Conservation (phyloP, 257 asterid species). For the Rehmannia glutinosa region DNA sequence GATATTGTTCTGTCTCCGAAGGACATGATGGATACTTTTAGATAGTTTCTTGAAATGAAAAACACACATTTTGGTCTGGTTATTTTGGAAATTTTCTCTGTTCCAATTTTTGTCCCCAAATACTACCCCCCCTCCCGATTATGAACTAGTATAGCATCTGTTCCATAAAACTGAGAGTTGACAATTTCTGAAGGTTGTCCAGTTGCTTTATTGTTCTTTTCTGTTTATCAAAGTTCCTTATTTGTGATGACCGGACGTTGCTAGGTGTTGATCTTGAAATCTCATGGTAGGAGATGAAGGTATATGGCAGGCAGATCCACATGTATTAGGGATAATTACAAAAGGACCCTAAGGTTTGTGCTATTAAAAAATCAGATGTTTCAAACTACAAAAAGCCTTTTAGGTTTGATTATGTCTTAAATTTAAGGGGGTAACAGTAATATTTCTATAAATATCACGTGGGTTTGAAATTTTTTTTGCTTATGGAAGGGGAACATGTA, state of each 20-base stretch:
- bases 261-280: not conserved
- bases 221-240: not conserved
- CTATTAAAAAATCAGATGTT: too few relatives aligned
- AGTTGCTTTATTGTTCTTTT: not conserved
- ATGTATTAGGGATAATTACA: too few relatives aligned
- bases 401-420: too few relatives aligned
- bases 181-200: not conserved
- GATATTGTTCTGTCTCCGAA: constrained; percentile 11
- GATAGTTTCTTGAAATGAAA: constrained; percentile 15
- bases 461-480: too few relatives aligned
- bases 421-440: too few relatives aligned
- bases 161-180: too few relatives aligned
- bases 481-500: too few relatives aligned
- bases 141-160: too few relatives aligned
- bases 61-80: constrained; percentile 9
- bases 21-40: constrained; percentile 5
- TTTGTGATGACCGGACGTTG: not conserved
- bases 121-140: too few relatives aligned
- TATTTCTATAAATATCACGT: too few relatives aligned
- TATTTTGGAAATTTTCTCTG: constrained; percentile 1
- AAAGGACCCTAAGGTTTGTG: too few relatives aligned
- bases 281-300: not conserved
- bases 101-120: not conserved
- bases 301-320: not conserved
- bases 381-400: too few relatives aligned